Base-by-base conservation (phyloP, 1,139 yeast genomes). In the Yamadazyma songkhlaensis region DNA sequence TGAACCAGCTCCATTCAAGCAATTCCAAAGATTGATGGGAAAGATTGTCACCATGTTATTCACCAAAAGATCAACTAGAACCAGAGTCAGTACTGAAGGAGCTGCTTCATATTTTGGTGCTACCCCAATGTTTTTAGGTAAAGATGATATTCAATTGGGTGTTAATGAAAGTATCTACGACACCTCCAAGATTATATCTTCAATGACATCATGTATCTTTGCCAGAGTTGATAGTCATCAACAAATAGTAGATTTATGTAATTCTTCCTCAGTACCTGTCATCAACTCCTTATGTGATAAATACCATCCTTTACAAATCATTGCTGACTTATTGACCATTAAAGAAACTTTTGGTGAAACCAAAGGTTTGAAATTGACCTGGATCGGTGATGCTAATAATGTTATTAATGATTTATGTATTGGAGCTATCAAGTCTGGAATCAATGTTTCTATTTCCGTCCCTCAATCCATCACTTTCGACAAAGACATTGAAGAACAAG, bases 361-460 rank as follows among this genome's bases (percentile, higher is more conserved):
- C 10, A 56, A 77, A 46, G 85, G 85, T 2, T 72, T 89, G 48
- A 90, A 89, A 53, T 67, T 92, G 41, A 81, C 97, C 2, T 92
- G 98, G 98, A 79, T 92, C 21, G 98, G 98, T 42, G 98, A 92
- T 59, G 83, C 97, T 32, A 92, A 92, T 60, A 92, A 92, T 55
- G 98, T 92, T 26, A 81, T 92, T 46, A 92, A 92, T 60, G 98
- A 92, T 62, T 73, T 92, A 62, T 80, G 95, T n/a, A 79, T 90
- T 49, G 97, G 96, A 7, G 80, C 95, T 27, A 74, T 89, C 52
- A 88, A 84, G 64, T 70, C 79, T 8, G 97, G 97, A 9, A 89
- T 92, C 44, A 74, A 79, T 45, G 95, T 92, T 9, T 60, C 90
- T 0, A 75, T 92, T 34, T 92, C 96, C 7, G 81, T 95, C 8